Percentiles rank a stretch among this genome's conserved stretches.
phyloP scores from a whole-genome alignment of 768 basidiomycete genomes.

The Ramaria sp. region DNA sequence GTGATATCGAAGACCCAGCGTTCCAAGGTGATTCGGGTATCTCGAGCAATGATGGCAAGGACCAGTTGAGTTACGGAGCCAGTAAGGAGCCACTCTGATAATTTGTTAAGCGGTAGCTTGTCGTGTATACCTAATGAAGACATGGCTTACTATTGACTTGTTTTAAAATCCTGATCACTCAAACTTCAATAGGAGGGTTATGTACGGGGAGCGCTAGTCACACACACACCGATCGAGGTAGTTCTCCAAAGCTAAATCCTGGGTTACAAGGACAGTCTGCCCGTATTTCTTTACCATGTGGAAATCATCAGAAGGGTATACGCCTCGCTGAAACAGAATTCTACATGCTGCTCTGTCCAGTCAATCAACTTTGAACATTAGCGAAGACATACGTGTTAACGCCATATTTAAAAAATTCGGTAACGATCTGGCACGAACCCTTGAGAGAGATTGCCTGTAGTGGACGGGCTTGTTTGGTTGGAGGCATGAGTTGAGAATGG shows the following conservation, averaged over 20 bases:
- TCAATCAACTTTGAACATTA: neutral
- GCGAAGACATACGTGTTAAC: slow-evolving; percentile 72
- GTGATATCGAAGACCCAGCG: slow-evolving; percentile 98
- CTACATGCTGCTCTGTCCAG: slow-evolving; percentile 26
- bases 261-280: slow-evolving; percentile 87
- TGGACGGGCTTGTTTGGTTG: slow-evolving; percentile 14
- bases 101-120: neutral
- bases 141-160: slow-evolving; percentile 77
- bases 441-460: slow-evolving; percentile 88
- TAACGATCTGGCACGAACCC: slow-evolving; percentile 86
- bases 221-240: slow-evolving; percentile 50
- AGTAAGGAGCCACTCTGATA: slow-evolving; percentile 83
- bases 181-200: slow-evolving; percentile 4
- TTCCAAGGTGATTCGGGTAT: slow-evolving; percentile 83
- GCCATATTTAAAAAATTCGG: slow-evolving; percentile 99
- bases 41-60: slow-evolving; percentile 91
- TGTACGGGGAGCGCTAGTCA: neutral
- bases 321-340: slow-evolving; percentile 91
- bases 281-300: slow-evolving; percentile 99
- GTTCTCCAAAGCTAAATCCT: slow-evolving; percentile 85
- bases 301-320: slow-evolving; percentile 97
- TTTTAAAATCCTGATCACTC: slow-evolving; percentile 58
- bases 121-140: neutral
- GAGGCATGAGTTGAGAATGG: neutral
- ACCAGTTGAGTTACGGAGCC: slow-evolving; percentile 91